A percentile compares a stretch with the other conserved stretches of the same genome.
phyloP scores from a whole-genome alignment of 768 basidiomycete species.

The Leccinum olivaceopallidum region DNA sequence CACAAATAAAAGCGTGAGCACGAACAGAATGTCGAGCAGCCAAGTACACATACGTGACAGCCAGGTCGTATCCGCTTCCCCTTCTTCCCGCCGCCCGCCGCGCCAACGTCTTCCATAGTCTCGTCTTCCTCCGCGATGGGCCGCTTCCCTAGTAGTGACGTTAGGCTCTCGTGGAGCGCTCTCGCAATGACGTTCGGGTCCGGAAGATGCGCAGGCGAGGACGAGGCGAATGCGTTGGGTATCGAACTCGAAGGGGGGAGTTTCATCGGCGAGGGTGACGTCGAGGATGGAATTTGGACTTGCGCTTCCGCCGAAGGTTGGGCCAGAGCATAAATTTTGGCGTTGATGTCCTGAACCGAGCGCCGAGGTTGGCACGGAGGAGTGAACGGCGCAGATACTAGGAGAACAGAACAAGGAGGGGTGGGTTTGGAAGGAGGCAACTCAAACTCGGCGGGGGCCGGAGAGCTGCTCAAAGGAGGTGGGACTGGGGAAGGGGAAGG shows the following conservation, averaged over 20 bases:
- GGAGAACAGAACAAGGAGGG: not conserved
- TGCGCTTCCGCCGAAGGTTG: conserved; percentile 27
- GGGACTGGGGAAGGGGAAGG: conserved; percentile 13
- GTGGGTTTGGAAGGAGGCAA: conserved; percentile 2
- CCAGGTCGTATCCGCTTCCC: conserved; percentile 41
- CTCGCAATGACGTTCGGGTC: conserved; percentile 51
- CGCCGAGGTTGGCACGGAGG: not conserved
- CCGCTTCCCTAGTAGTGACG: conserved; percentile 69
- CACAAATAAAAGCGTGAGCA: not conserved
- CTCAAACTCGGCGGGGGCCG: conserved; percentile 10
- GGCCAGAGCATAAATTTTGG: not conserved
- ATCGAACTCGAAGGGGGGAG: conserved; percentile 26
- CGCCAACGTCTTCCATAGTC: conserved; percentile 15
- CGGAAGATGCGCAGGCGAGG: conserved; percentile 35
- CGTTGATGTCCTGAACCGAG: conserved; percentile 28
- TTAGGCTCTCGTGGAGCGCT: conserved; percentile 68
- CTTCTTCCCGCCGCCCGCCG: conserved; percentile 15
- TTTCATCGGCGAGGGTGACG: conserved; percentile 54
- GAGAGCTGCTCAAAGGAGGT: conserved; percentile 35
- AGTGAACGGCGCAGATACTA: not conserved
- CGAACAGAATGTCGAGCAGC: not conserved
- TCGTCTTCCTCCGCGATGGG: conserved; percentile 44
- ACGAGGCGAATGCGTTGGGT: conserved; percentile 13
- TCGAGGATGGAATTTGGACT: conserved; percentile 59
- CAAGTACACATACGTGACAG: conserved; percentile 33